Percentiles rank a stretch among this genome's conserved stretches.
Conservation (phyloP, 2,329 filamentous ascomycete genomes). For the Aurifilum marmelostoma region DNA sequence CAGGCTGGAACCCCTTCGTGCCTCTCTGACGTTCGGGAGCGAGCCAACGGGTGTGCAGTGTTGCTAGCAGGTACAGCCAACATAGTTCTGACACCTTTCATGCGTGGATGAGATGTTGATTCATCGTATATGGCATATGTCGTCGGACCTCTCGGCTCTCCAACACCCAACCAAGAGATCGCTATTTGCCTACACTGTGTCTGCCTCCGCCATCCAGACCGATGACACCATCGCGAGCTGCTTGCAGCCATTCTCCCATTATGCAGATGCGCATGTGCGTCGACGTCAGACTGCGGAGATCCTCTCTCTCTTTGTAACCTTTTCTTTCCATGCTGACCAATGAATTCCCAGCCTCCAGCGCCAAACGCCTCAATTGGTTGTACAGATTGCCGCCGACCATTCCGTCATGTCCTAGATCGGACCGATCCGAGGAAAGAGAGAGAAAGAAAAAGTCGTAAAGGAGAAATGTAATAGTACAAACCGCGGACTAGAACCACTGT, state of each 20-base stretch:
- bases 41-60: background rate
- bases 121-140: slow-evolving; percentile 4
- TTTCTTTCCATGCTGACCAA: background rate
- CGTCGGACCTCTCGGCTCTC: background rate
- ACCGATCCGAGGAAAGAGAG: background rate
- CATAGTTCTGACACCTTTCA: background rate
- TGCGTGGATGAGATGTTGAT: background rate
- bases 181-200: background rate
- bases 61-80: background rate
- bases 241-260: background rate
- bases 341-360: background rate
- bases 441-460: background rate
- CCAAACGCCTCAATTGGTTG: background rate
- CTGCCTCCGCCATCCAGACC: background rate
- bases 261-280: background rate
- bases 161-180: background rate
- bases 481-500: background rate
- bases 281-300: background rate
- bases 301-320: background rate
- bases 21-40: background rate
- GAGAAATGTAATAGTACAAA: background rate
- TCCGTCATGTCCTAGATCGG: background rate
- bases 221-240: background rate
- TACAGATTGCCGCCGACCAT: background rate
- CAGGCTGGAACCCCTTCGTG: background rate